A percentile compares a stretch with the other conserved stretches of the same genome.
phyloP scores from a whole-genome alignment of 108 stramenopile species.

The Pinguiococcus pyrenoidosus region DNA sequence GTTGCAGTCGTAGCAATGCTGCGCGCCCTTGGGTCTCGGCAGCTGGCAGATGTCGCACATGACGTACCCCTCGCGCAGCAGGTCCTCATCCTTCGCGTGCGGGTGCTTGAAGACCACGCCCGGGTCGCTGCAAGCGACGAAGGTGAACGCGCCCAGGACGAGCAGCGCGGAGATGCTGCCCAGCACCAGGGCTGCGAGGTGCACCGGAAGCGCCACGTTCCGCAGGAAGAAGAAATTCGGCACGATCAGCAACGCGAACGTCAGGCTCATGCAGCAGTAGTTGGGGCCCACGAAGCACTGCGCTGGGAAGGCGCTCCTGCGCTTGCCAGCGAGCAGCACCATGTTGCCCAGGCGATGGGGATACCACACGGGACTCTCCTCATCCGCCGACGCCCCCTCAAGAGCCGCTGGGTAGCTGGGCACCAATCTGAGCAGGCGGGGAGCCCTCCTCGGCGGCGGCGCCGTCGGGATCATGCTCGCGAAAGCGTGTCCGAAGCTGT shows the following conservation, averaged over 20 bases:
- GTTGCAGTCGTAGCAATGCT: slow-evolving; percentile 25
- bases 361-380: neutral
- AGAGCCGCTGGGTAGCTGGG: neutral
- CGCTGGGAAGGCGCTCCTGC: slow-evolving; percentile 7
- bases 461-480: too few species aligned
- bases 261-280: slow-evolving; percentile 27
- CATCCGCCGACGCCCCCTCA: neutral
- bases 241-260: slow-evolving; percentile 16
- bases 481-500: too few species aligned
- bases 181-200: slow-evolving; percentile 2
- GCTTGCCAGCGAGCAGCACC: slow-evolving; percentile 11
- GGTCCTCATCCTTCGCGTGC: neutral
- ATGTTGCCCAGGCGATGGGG: slow-evolving; percentile 13
- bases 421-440: neutral
- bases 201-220: slow-evolving; percentile 6
- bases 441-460: too few species aligned
- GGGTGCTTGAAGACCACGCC: slow-evolving; percentile 27
- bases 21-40: slow-evolving; percentile 18
- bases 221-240: slow-evolving; percentile 18
- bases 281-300: slow-evolving; percentile 27
- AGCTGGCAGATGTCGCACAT: slow-evolving; percentile 18
- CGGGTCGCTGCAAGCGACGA: slow-evolving; percentile 39
- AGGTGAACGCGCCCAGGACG: slow-evolving; percentile 16
- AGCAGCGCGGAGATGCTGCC: slow-evolving; percentile 1
- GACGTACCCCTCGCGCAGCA: neutral